Conservation (phyloP, 140 eudicot species). For the Ambrosia hybrid region DNA sequence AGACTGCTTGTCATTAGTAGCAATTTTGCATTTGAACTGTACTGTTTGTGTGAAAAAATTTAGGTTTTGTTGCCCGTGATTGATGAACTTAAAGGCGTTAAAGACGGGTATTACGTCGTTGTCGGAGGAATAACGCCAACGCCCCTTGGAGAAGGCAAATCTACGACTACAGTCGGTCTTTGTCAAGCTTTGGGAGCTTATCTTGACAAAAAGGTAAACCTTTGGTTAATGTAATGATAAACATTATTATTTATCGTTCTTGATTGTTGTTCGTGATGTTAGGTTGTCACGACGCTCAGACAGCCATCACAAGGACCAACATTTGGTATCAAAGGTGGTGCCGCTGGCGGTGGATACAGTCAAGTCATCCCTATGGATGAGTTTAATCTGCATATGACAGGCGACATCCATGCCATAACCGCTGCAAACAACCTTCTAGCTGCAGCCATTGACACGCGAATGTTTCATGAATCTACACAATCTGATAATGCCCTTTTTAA, state of each 20-base stretch:
- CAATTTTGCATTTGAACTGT: neutral
- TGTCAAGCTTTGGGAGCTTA: constrained; percentile 98
- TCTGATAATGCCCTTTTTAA: constrained; percentile 76
- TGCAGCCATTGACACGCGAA: constrained; percentile 90
- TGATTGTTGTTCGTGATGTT: constrained; percentile 8
- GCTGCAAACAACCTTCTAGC: constrained; percentile 98
- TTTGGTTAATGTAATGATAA: neutral
- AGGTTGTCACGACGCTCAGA: constrained; percentile 94
- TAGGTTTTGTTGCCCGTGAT: constrained; percentile 84
- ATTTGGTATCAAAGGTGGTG: constrained; percentile 98
- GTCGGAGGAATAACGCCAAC: constrained; percentile 99
- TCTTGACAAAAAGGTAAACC: constrained; percentile 83
- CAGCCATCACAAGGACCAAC: constrained; percentile 99
- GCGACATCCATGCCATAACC: constrained; percentile 97
- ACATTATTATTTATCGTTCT: neutral
- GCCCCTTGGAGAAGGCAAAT: constrained; percentile 99
- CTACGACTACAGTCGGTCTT: constrained; percentile 98
- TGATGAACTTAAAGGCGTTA: constrained; percentile 67
- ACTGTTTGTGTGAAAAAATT: constrained; percentile 4
- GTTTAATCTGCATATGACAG: constrained; percentile 96
- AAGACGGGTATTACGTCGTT: constrained; percentile 93
- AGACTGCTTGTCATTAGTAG: too few species aligned
- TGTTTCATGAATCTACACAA: constrained; percentile 91
- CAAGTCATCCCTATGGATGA: constrained; percentile 99
- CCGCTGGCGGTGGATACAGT: constrained; percentile 99